Conservation (phyloP, 1,284 basidiomycete species). For the Pholiota adiposa region DNA sequence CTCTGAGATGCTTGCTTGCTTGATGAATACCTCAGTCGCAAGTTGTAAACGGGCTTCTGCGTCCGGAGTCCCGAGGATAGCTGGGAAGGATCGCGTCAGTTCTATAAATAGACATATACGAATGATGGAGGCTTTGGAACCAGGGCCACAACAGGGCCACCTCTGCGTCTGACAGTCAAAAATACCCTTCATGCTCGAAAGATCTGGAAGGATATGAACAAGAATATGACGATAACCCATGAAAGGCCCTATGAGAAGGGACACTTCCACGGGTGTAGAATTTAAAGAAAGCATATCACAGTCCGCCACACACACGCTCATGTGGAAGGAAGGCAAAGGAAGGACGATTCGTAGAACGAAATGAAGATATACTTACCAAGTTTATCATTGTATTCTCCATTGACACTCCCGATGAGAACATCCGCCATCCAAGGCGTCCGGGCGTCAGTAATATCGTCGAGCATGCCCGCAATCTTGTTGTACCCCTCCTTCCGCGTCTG, state of each 20-base stretch:
- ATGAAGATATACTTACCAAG: conserved; percentile 53
- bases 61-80: conserved; percentile 60
- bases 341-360: neutral
- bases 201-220: neutral
- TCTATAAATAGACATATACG: conserved; percentile 5
- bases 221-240: neutral
- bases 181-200: neutral
- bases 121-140: neutral
- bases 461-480: conserved; percentile 64
- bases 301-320: conserved; percentile 3
- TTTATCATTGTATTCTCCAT: conserved; percentile 69
- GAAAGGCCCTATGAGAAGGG: neutral
- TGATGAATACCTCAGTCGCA: conserved; percentile 70
- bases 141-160: conserved; percentile 2
- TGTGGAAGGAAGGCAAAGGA: neutral
- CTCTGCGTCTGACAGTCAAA: neutral
- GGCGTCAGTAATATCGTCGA: conserved; percentile 64
- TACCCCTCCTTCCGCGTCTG: conserved; percentile 63
- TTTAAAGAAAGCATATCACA: conserved; percentile 4
- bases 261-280: neutral
- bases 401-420: conserved; percentile 66
- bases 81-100: conserved; percentile 34
- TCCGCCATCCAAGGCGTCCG: conserved; percentile 75
- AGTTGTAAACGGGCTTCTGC: conserved; percentile 62
- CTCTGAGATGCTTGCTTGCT: conserved; percentile 75